These are phyloP conservation scores for Talaromyces sp. DNA, from an alignment of 2,329 filamentous ascomycete species.

Conservation along the genomic window DNA sequence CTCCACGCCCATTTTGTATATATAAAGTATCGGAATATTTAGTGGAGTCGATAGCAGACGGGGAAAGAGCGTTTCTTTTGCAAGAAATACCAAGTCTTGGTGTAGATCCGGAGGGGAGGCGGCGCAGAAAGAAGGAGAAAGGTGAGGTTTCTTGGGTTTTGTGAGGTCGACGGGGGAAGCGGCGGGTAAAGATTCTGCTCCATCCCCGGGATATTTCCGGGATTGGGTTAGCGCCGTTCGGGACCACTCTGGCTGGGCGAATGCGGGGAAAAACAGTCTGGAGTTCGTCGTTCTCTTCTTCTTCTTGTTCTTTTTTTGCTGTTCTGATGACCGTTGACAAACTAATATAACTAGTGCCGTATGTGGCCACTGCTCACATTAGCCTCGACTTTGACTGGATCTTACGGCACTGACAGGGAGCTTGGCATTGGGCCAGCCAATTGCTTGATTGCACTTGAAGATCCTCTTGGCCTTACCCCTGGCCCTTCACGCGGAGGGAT, in stretches of 20 bases:
- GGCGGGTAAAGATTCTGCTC: background rate
- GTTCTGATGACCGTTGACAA: background rate
- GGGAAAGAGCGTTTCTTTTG: background rate
- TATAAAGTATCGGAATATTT: constrained; percentile 2
- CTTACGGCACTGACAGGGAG: background rate
- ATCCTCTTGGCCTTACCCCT: background rate
- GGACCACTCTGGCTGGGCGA: background rate
- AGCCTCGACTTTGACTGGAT: background rate
- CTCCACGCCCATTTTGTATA: background rate
- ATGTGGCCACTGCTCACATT: background rate
- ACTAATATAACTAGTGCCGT: background rate
- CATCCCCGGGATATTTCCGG: background rate
- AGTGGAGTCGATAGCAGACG: background rate
- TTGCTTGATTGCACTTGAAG: background rate
- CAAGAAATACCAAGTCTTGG: background rate
- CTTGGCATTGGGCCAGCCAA: background rate
- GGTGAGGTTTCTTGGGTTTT: background rate
- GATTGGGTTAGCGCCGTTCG: background rate
- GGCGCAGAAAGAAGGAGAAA: background rate
- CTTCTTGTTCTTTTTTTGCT: background rate
- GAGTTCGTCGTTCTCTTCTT: background rate
- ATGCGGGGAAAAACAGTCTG: background rate
- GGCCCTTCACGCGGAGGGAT: background rate
- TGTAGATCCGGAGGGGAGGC: background rate
- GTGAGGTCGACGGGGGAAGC: background rate